Evolutionary conservation across 345 rosid genomes (phyloP).

Genomic region (Luvunga scandens): DNA sequence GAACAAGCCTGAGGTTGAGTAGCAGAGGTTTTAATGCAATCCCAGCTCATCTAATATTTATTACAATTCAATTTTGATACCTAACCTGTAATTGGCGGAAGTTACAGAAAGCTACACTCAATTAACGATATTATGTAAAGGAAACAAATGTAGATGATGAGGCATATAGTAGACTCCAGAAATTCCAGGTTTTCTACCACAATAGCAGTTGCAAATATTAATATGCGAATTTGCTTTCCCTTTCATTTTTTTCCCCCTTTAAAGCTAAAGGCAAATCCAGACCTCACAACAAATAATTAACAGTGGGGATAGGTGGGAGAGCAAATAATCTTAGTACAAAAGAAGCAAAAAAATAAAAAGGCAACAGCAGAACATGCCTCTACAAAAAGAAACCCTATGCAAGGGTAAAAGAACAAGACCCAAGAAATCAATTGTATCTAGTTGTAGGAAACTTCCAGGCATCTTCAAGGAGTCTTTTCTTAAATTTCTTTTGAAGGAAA

Average conservation of each 20-base stretch:
- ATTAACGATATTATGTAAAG: not conserved
- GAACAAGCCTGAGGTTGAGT: not conserved
- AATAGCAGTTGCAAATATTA: not conserved
- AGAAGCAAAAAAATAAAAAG: not conserved
- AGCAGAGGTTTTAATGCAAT: not conserved
- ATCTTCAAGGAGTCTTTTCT: not conserved
- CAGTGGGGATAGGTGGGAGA: not conserved
- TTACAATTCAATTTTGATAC: not conserved
- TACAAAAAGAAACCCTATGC: not conserved
- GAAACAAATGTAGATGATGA: not conserved
- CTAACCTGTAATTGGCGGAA: not conserved
- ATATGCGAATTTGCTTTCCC: not conserved
- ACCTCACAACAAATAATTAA: too few relatives aligned
- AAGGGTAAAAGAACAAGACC: not conserved
- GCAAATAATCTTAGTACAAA: not conserved
- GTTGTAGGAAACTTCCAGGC: not conserved
- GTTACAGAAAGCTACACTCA: not conserved
- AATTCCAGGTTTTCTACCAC: not conserved
- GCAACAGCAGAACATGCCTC: not conserved
- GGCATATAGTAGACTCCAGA: not conserved
- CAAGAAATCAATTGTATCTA: not conserved
- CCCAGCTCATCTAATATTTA: not conserved
- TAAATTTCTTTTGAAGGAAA: not conserved
- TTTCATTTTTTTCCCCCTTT: not conserved
- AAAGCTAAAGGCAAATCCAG: too few relatives aligned